Evolutionary conservation across 768 basidiomycete species (phyloP).

Genomic region (Floccularia luteovirens): DNA sequence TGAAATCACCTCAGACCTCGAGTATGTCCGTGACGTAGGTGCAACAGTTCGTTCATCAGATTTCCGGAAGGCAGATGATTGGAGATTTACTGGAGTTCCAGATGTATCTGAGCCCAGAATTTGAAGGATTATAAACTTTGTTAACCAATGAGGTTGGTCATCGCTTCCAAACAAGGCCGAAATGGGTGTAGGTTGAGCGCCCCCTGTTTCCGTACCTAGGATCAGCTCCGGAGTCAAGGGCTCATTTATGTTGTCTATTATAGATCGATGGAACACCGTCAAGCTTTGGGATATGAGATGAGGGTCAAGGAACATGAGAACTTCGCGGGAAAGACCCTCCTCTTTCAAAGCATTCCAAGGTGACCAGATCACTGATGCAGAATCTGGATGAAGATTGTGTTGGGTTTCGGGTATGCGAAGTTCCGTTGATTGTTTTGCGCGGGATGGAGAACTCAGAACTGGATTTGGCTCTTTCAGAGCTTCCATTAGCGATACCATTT

Average conservation of each 20-base stretch:
- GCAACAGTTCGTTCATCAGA: constrained; percentile 24
- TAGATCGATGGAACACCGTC: constrained; percentile 48
- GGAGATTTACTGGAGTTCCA: constrained; percentile 10
- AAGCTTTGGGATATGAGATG: constrained; percentile 57
- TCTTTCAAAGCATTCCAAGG: constrained; percentile 49
- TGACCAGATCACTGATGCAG: constrained; percentile 12
- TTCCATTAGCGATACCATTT: constrained; percentile 35
- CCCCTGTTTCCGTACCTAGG: constrained; percentile 15
- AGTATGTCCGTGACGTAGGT: constrained; percentile 53
- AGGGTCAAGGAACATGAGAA: constrained; percentile 57
- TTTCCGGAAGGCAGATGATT: constrained; percentile 19
- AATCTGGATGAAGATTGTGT: constrained; percentile 13
- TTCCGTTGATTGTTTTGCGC: constrained; percentile 14
- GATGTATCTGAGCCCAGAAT: constrained; percentile 57
- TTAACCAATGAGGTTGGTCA: constrained; percentile 75
- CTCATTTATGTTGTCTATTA: constrained; percentile 44
- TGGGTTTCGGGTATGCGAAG: constrained; percentile 18
- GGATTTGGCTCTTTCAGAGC: constrained; percentile 21
- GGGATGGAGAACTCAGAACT: constrained; percentile 12
- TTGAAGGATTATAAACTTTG: constrained; percentile 62
- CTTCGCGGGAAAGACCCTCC: constrained; percentile 63
- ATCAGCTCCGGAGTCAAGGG: constrained; percentile 42
- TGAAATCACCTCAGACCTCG: constrained; percentile 64
- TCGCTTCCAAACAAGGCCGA: constrained; percentile 57
- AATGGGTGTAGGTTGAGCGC: constrained; percentile 5